These are phyloP conservation scores for Trichophyton simii DNA, from an alignment of 2,329 filamentous ascomycete genomes.

Conservation along the genomic window DNA sequence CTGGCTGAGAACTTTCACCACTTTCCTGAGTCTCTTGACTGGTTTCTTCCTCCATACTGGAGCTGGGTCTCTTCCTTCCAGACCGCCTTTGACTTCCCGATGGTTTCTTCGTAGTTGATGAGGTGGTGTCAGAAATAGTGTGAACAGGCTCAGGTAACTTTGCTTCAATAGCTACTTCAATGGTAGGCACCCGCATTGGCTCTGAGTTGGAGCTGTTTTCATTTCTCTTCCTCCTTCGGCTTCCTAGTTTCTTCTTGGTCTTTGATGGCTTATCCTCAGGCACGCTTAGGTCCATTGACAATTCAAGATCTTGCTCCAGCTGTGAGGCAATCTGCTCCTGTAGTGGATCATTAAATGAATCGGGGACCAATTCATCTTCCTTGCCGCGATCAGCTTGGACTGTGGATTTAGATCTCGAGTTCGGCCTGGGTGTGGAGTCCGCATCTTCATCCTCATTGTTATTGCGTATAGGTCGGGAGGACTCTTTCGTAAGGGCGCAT, in stretches of 20 bases:
- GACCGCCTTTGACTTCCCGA: background rate
- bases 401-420: background rate
- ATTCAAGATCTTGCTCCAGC: conserved; percentile 32
- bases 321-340: conserved; percentile 35
- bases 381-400: background rate
- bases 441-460: background rate
- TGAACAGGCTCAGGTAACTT: background rate
- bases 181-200: background rate
- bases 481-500: background rate
- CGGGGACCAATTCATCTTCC: conserved; percentile 13
- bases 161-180: background rate
- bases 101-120: background rate
- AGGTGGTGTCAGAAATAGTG: background rate
- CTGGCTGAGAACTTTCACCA: background rate
- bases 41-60: background rate
- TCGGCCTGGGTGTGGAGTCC: background rate
- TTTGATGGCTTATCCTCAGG: conserved; percentile 2
- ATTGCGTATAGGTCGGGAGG: background rate
- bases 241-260: conserved; percentile 8
- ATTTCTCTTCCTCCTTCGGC: conserved; percentile 22
- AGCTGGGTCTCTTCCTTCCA: background rate
- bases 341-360: conserved; percentile 30
- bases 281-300: conserved; percentile 23
- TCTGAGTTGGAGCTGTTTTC: background rate
- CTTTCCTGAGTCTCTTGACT: background rate